Percentiles rank a stretch among this genome's conserved stretches.
Evolutionary conservation across 306 rosid species (phyloP).

Genomic region (Cucumis hystrix): DNA sequence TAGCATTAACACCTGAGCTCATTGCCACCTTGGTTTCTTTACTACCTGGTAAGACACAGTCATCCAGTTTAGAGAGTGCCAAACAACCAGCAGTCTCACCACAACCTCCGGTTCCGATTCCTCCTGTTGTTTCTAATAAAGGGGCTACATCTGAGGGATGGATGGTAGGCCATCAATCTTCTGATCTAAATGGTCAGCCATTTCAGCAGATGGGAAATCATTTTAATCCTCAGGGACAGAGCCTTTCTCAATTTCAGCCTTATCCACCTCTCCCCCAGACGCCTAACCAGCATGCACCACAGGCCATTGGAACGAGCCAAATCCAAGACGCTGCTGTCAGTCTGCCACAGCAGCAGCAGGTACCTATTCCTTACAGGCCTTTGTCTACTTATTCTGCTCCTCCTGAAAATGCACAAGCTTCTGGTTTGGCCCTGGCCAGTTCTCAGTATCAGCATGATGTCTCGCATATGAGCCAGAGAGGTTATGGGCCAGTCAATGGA

Average conservation of each 20-base stretch:
- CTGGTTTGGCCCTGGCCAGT: constrained; percentile 30
- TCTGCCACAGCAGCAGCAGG: constrained; percentile 32
- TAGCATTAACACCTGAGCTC: constrained; percentile 81
- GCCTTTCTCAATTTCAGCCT: constrained; percentile 49
- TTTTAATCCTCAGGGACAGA: constrained; percentile 34
- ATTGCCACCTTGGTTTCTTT: constrained; percentile 77
- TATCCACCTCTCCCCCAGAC: constrained; percentile 40
- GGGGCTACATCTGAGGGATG: constrained; percentile 53
- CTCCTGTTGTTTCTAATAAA: constrained; percentile 27
- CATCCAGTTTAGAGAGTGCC: constrained; percentile 41
- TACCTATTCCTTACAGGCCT: constrained; percentile 46
- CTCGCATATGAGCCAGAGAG: constrained; percentile 37
- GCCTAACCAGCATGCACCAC: constrained; percentile 39
- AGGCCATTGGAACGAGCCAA: constrained; percentile 40
- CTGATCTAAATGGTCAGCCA: constrained; percentile 40
- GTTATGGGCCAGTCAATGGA: constrained; percentile 45
- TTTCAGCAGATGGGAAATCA: constrained; percentile 50
- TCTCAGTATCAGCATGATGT: constrained; percentile 48
- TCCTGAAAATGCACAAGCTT: constrained; percentile 43
- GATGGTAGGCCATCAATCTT: constrained; percentile 67
- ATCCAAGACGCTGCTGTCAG: constrained; percentile 39
- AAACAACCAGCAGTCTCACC: constrained; percentile 38
- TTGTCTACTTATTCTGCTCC: constrained; percentile 30
- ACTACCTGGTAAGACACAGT: constrained; percentile 56
- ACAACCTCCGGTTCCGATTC: constrained; percentile 49